These are phyloP conservation scores for Komagataella populi DNA, from an alignment of 805 yeast species.

Conservation along the genomic window DNA sequence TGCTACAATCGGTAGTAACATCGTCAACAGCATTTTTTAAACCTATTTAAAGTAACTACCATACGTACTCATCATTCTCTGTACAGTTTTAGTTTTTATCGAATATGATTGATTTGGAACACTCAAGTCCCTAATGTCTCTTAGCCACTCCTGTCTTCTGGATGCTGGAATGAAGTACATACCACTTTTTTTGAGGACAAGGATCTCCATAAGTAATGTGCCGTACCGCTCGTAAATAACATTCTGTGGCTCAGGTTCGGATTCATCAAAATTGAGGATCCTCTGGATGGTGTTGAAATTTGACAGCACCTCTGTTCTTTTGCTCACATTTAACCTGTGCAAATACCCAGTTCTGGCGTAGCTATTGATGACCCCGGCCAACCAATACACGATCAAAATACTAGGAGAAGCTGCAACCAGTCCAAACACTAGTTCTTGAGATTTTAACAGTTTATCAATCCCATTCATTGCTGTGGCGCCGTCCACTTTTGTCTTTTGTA, in stretches of 20 bases:
- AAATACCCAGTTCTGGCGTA: conserved; percentile 24
- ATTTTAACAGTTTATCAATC: conserved; percentile 75
- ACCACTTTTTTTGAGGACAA: conserved; percentile 40
- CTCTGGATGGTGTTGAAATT: conserved; percentile 21
- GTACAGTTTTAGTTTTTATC: conserved; percentile 31
- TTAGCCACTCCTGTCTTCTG: conserved; percentile 38
- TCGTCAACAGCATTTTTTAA: conserved; percentile 62
- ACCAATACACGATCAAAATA: conserved; percentile 38
- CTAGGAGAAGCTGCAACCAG: conserved; percentile 83
- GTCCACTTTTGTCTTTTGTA: conserved; percentile 95
- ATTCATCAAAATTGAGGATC: conserved; percentile 21
- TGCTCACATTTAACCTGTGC: conserved; percentile 16
- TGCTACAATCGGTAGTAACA: conserved; percentile 78
- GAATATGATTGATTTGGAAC: conserved; percentile 21
- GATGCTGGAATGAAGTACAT: conserved; percentile 32
- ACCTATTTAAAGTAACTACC: conserved; percentile 12
- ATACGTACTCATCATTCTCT: conserved; percentile 52
- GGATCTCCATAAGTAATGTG: conserved; percentile 49
- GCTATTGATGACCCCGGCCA: conserved; percentile 15
- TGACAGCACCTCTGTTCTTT: conserved; percentile 2
- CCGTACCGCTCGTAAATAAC: conserved; percentile 35
- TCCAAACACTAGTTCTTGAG: conserved; percentile 92
- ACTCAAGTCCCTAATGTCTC: conserved; percentile 50
- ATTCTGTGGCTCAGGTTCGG: conserved; percentile 5
- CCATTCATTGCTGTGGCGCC: conserved; percentile 85